Base-by-base conservation (phyloP, 352 stramenopile species). In the Hyaloperonospora arabidopsidis region DNA sequence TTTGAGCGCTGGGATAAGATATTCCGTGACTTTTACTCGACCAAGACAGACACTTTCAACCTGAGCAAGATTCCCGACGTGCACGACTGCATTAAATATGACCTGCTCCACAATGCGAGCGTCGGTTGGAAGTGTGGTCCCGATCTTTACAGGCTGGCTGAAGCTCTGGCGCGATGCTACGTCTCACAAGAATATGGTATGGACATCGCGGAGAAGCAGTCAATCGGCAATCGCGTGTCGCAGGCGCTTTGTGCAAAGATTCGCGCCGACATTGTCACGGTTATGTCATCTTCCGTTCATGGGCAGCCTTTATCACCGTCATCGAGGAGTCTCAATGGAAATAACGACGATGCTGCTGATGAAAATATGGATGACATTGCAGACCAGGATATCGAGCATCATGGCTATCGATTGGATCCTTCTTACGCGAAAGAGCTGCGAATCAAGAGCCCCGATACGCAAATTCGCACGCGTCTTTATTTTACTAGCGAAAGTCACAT, bases 401-500 rank as follows among this genome's bases (percentile, higher is more conserved):
- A 88, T 57, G 83, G 84, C n/a, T 95, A 96, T 43, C 80, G 84
- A 3, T 70, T 96, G 45, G 84, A 95, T 41, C 82, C 84, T 13
- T 83, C 80, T 5, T 94, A 85, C 32, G 82, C 78, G 3, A 90
- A 90, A 43, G 96, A 99, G 59, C 67, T 98, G 32, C 85, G 87
- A 35, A 98, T 99, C 70, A 98, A 98, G 65, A 91, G 79, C 43
- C 81, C 84, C 0, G 76, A 73, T 5, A 92, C 79, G 8, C 81
- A 90, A 61, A 80, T 94, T 50, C 92, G 97, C 56, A 99, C 96
- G 23, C 86, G 97, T 4, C 74, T 99, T 15, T 99, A 99, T 69
- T 99, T 99, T 61, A 99, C 97, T 14, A 98, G 91, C 40, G 97
- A 99, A 74, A 92, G 79, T 52, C 97, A 99, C 73, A 79, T 99